Evolutionary conservation across 2,329 filamentous ascomycete genomes (phyloP).

Genomic region (Knufia petricola): DNA sequence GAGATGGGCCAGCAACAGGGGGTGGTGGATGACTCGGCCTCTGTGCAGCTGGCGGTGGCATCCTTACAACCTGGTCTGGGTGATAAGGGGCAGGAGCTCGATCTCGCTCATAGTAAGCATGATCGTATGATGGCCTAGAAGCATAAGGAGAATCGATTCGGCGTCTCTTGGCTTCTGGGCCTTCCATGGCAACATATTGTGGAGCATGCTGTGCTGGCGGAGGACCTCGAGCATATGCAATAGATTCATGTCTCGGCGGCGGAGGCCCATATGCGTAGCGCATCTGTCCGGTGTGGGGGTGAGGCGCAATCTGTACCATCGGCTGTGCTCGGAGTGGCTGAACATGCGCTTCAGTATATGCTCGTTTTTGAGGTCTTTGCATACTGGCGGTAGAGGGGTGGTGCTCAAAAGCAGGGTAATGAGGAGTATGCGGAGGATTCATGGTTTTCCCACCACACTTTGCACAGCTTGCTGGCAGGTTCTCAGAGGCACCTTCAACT

Average conservation of each 20-base stretch:
- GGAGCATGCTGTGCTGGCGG: constrained; percentile 16
- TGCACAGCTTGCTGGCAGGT: constrained; percentile 12
- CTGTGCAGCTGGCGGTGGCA: constrained; percentile 6
- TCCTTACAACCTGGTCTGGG: constrained; percentile 10
- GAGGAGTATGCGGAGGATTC: constrained; percentile 36
- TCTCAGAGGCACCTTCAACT: background rate
- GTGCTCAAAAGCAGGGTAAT: constrained; percentile 14
- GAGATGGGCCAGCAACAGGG: constrained; percentile 21
- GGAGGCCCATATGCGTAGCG: background rate
- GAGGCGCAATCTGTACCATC: constrained; percentile 5
- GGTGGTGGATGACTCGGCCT: constrained; percentile 14
- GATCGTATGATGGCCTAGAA: constrained; percentile 11
- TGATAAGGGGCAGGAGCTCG: background rate
- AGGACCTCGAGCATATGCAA: constrained; percentile 14
- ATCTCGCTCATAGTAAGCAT: constrained; percentile 19
- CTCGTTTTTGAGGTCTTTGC: constrained; percentile 5
- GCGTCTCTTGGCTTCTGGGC: constrained; percentile 53
- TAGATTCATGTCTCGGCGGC: constrained; percentile 17
- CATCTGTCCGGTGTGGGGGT: constrained; percentile 1
- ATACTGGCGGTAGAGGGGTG: background rate
- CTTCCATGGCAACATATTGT: constrained; percentile 12
- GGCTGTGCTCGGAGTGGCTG: constrained; percentile 11
- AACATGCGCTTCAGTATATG: constrained; percentile 10
- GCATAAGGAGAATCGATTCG: constrained; percentile 40
- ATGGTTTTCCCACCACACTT: constrained; percentile 38